Base-by-base conservation (phyloP, 371 early-diverging fungal genomes). In the Syncephalis fuscata region DNA sequence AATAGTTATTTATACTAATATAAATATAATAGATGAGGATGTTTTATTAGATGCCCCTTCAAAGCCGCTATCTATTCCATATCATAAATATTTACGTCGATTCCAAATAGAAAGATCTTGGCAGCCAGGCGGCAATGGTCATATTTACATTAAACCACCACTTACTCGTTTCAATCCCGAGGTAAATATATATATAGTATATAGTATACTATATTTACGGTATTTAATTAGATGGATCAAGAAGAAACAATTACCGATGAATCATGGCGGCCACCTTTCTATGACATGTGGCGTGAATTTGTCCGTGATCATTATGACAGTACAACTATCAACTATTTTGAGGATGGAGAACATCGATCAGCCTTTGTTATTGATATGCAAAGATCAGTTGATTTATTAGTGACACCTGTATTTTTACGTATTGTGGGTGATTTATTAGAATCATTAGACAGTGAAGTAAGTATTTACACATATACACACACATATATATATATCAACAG, bases 341-440 rank as follows among this genome's bases (percentile, higher is more conserved):
- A 43, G 9, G 53, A 42, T 39, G 19, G n/a, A 3, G 65, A 65
- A 44, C 57, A 55, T 45, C 50, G 58, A 11, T 67, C 65, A 1
- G 74, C 32, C 4, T 32, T 32, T 32, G 32, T 32, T 11, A 32
- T 32, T 32, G 32, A 32, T 32, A 32, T 32, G 4, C 7, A 32
- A 32, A 4, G 32, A 32, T 32, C 32, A 32, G 32, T 32, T 4
- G 32, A 32, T 42, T 52, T 82, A 2, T 56, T 81, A 3, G 48
- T 83, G 20, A 85, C 84, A 0, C 86, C 86, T 4, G 76, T 83
- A 39, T 69, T 77, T 21, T 70, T 85, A 11, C 78, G 77, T 49
- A 70, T 80, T 46, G 73, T 81, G 16, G 76, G 78, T 57, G 81
- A 83, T 51, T 58, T 80, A 42, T 60, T 82, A 3, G 78, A 82